Conservation (phyloP, 495 filamentous ascomycete species). For the Bacidia rubella region DNA sequence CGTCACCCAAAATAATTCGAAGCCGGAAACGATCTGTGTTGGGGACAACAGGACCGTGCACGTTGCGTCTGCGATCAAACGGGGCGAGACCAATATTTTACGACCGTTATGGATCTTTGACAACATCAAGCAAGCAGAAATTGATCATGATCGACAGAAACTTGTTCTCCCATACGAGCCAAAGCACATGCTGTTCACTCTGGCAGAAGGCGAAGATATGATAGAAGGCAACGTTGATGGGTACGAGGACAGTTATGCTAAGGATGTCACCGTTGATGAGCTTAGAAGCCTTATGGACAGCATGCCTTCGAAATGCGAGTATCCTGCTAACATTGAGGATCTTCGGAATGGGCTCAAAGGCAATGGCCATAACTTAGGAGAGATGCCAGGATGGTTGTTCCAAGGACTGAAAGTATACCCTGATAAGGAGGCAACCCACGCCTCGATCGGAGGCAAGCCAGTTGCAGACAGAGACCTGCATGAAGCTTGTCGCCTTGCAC, state of each 20-base stretch:
- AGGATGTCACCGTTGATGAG: constrained; percentile 54
- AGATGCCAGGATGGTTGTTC: constrained; percentile 55
- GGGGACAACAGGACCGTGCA: constrained; percentile 79
- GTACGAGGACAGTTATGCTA: constrained; percentile 72
- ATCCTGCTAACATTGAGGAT: constrained; percentile 19
- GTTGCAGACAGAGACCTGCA: not conserved
- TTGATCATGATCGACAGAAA: constrained; percentile 42
- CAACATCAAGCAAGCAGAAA: constrained; percentile 53
- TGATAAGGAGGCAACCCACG: constrained; percentile 13
- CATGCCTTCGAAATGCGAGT: constrained; percentile 29
- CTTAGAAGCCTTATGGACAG: constrained; percentile 39
- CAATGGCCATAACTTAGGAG: constrained; percentile 36
- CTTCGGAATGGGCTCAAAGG: constrained; percentile 43
- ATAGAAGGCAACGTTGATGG: constrained; percentile 49
- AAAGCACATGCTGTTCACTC: constrained; percentile 46
- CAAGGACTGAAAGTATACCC: constrained; percentile 44
- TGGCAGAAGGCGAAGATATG: constrained; percentile 29
- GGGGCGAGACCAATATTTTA: constrained; percentile 53
- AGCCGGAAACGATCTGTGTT: constrained; percentile 49
- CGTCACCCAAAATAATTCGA: constrained; percentile 57
- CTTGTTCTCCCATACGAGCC: constrained; percentile 58
- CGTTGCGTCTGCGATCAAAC: constrained; percentile 67
- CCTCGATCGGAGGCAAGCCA: not conserved
- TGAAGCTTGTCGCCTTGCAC: constrained; percentile 21
- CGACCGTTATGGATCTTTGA: constrained; percentile 76